Percentiles rank a stretch among this genome's conserved stretches.
Conservation (phyloP, 2,329 filamentous ascomycete species). For the Furcasterigmium sp. region DNA sequence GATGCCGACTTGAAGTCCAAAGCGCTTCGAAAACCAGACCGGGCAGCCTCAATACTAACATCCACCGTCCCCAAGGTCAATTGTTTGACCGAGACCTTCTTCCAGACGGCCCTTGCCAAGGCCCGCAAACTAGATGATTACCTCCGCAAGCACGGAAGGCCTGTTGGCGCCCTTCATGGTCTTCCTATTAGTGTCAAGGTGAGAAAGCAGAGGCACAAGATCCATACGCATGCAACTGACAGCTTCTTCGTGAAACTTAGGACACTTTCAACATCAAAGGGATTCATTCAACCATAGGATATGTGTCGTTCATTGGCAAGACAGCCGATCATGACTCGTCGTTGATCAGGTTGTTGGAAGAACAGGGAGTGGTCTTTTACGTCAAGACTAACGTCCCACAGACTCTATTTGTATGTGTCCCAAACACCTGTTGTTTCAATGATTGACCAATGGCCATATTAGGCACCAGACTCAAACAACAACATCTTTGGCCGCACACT, state of each 20-base stretch:
- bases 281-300: too few relatives aligned
- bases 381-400: conserved; percentile 36
- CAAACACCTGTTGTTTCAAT: too few relatives aligned
- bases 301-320: too few relatives aligned
- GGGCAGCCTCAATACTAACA: too few relatives aligned
- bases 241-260: too few relatives aligned
- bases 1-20: too few relatives aligned
- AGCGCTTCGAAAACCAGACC: too few relatives aligned
- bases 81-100: conserved; percentile 24
- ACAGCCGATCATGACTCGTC: too few relatives aligned
- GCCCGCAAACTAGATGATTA: conserved; percentile 34
- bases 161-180: conserved; percentile 43
- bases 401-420: conserved; percentile 22
- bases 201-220: conserved; percentile 25
- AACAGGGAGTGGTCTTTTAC: conserved; percentile 32
- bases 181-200: conserved; percentile 16
- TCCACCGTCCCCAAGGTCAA: conserved; percentile 6
- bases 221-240: too few relatives aligned
- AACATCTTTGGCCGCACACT: conserved; percentile 28
- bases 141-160: conserved; percentile 21
- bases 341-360: conserved; percentile 19
- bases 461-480: too few relatives aligned
- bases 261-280: too few relatives aligned
- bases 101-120: conserved; percentile 30
- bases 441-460: too few relatives aligned